Evolutionary conservation across 176 grass and related monocot genomes (phyloP).

Genomic region (Oryza nivara): DNA sequence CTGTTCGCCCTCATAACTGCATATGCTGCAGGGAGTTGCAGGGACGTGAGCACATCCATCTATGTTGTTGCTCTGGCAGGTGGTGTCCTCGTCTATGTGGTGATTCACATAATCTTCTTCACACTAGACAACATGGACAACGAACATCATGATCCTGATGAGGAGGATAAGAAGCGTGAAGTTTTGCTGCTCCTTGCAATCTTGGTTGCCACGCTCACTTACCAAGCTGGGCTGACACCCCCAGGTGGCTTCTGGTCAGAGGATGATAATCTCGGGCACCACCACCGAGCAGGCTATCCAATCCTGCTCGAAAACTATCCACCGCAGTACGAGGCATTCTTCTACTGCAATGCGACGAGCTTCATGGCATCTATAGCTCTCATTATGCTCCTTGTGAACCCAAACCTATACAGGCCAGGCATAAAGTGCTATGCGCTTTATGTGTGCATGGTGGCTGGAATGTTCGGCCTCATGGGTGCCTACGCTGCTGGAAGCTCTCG

Average conservation of each 20-base stretch:
- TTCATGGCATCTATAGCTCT: conserved; percentile 56
- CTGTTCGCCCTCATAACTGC: conserved; percentile 48
- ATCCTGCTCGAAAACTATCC: conserved; percentile 37
- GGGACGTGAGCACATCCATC: conserved; percentile 26
- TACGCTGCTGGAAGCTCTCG: conserved; percentile 54
- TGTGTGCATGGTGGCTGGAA: conserved; percentile 38
- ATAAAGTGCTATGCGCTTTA: conserved; percentile 41
- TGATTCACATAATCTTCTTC: conserved; percentile 52
- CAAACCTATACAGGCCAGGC: conserved; percentile 33
- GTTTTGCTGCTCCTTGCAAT: conserved; percentile 47
- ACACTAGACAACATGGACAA: conserved; percentile 31
- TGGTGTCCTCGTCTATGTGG: conserved; percentile 36
- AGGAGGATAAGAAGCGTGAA: conserved; percentile 33
- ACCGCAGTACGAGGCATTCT: conserved; percentile 36
- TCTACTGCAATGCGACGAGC: conserved; percentile 60
- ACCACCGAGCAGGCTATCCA: neutral
- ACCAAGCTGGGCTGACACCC: conserved; percentile 58
- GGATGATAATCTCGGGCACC: neutral
- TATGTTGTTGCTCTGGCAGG: conserved; percentile 42
- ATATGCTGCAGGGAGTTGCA: conserved; percentile 49
- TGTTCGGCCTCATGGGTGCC: conserved; percentile 51
- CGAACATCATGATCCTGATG: neutral
- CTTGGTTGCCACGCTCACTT: conserved; percentile 49
- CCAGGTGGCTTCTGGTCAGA: conserved; percentile 45
- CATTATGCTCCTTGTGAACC: conserved; percentile 54